phyloP scores from a whole-genome alignment of 192 early-diverging fungal genomes.

The Coemansia sp. region DNA sequence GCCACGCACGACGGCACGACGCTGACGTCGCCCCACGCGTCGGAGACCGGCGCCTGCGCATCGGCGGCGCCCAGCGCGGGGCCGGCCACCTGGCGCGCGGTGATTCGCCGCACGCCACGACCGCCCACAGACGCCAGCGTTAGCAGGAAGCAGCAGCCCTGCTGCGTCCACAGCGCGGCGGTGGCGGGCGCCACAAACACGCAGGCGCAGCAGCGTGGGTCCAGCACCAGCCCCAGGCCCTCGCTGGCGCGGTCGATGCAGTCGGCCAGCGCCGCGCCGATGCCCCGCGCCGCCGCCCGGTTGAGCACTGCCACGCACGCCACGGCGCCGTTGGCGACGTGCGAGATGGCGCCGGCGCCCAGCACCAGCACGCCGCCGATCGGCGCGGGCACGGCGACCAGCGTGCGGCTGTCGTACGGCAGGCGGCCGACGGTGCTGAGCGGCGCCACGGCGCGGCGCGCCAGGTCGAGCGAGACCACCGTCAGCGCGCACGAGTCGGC shows the following conservation, averaged over 20 bases:
- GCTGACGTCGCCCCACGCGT: slow-evolving; percentile 33
- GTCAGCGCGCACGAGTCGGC: slow-evolving; percentile 74
- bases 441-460: slow-evolving; percentile 75
- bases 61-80: slow-evolving; percentile 7
- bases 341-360: slow-evolving; percentile 77
- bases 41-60: slow-evolving; percentile 12
- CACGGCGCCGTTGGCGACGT: slow-evolving; percentile 80
- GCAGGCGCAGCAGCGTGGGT: slow-evolving; percentile 59
- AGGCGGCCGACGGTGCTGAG: slow-evolving; percentile 76
- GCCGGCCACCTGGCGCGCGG: slow-evolving; percentile 50
- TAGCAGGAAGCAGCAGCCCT: slow-evolving; percentile 75
- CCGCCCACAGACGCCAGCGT: slow-evolving; percentile 73
- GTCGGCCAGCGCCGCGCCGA: slow-evolving; percentile 56
- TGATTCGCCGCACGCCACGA: slow-evolving; percentile 76
- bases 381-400: slow-evolving; percentile 80
- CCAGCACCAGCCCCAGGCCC: slow-evolving; percentile 71
- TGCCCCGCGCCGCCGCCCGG: slow-evolving; percentile 74
- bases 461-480: slow-evolving; percentile 87
- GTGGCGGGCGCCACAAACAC: slow-evolving; percentile 73
- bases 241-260: slow-evolving; percentile 56
- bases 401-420: slow-evolving; percentile 78
- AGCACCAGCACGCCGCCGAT: slow-evolving; percentile 86
- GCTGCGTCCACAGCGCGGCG: slow-evolving; percentile 69
- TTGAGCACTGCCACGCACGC: slow-evolving; percentile 64
- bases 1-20: slow-evolving; percentile 37